Base-by-base conservation (phyloP, 1,139 yeast genomes). In the Candida albicans region DNA sequence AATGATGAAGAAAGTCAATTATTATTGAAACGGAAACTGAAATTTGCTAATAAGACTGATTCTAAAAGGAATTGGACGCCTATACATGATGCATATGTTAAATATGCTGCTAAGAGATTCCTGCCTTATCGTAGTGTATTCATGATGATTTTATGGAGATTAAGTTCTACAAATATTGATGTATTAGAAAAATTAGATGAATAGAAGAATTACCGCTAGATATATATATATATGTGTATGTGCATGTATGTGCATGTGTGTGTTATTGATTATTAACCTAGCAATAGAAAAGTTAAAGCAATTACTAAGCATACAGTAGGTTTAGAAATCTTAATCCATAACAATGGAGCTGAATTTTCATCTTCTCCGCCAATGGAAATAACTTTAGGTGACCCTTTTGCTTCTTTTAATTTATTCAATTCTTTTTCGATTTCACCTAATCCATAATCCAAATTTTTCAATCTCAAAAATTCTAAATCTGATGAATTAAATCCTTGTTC, bases 91-190 rank as follows among this genome's bases (percentile, higher is more conserved):
- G 82, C 75, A 46, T 70, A 79, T 40, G 73, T 81, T 37, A 71
- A 77, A 42, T 68, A 69, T 35, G 70, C 83, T 32, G 87, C 90
- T 0, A 71, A 74, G 32, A 58, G 61, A 43, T 89, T 82, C 57
- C 62, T 67, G 39, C 97, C 97, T 0, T 84, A 83, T 59, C 67
- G 84, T 50, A 75, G 87, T 25, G 77, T 82, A 3, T 77, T 87
- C 44, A 87, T 86, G 86, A 60, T 86, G 59, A 55, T 87, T 6
- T 64, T 88, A 54, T 90, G 96, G 96, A 71, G 89, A 51, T 57
- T 85, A 35, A 69, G 84, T 15, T 64, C 79, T 32, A 80, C 88
- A 2, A 75, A 79, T 50, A 70, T 84, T 29, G 84, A 79, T 11
- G 80, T 79, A 3, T 58, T 61, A 42, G 68, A 65, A 42, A 59